A percentile compares a stretch with the other conserved stretches of the same genome.
Conservation (phyloP, 1,139 yeast genomes). For the Magnusiomyces magnusii region DNA sequence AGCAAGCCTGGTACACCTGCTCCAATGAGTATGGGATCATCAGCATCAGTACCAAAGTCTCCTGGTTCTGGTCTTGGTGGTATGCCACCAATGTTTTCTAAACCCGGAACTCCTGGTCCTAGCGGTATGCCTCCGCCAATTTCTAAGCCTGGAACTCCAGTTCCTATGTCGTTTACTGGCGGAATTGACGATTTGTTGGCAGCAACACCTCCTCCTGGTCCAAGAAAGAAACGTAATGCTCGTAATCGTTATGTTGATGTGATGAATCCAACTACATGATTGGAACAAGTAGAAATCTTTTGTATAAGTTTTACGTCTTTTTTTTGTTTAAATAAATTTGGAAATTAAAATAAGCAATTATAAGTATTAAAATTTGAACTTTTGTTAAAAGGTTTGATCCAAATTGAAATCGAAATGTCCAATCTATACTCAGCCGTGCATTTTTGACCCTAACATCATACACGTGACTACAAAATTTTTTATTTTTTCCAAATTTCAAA, state of each 20-base stretch:
- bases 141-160: constrained; percentile 22
- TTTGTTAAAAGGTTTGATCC: too few species aligned
- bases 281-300: too few species aligned
- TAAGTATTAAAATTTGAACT: neutral
- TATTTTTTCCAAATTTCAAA: neutral
- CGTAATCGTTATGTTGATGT: constrained; percentile 74
- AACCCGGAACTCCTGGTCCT: constrained; percentile 23
- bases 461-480: neutral
- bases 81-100: constrained; percentile 4
- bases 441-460: neutral
- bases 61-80: neutral
- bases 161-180: constrained; percentile 21
- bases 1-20: constrained; percentile 17
- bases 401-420: neutral
- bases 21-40: neutral
- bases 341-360: neutral
- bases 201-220: constrained; percentile 36
- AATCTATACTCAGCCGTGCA: neutral
- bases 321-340: too few species aligned
- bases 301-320: too few species aligned
- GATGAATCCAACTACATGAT: constrained; percentile 37
- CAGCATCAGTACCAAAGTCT: constrained; percentile 4
- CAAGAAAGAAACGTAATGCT: constrained; percentile 57
- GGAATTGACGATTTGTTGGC: constrained; percentile 66
- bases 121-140: neutral